phyloP scores from a whole-genome alignment of 495 filamentous ascomycete species.

The Daldinia grandis region DNA sequence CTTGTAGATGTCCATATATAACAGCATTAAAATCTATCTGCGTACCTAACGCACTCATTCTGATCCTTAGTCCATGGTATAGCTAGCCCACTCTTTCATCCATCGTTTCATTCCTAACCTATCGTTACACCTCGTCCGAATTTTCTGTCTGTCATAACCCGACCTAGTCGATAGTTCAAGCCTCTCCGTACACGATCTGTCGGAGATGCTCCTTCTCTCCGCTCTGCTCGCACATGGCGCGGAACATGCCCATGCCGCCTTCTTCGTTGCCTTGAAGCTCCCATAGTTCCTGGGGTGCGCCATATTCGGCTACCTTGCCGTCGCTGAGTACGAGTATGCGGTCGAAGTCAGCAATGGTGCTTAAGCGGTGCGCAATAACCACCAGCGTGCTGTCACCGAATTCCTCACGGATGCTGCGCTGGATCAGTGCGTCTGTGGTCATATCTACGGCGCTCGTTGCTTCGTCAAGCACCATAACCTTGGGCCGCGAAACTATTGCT shows the following conservation, averaged over 20 bases:
- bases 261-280: slow-evolving; percentile 57
- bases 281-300: slow-evolving; percentile 73
- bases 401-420: slow-evolving; percentile 81
- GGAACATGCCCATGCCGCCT: slow-evolving; percentile 67
- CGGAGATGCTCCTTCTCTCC: slow-evolving; percentile 72
- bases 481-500: slow-evolving; percentile 80
- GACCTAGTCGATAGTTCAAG: slow-evolving; percentile 8
- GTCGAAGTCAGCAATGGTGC: slow-evolving; percentile 88
- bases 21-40: background rate
- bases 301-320: slow-evolving; percentile 77
- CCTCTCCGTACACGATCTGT: slow-evolving; percentile 59
- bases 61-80: background rate
- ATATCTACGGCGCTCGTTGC: slow-evolving; percentile 90
- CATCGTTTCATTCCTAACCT: background rate
- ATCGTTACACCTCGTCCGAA: background rate
- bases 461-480: slow-evolving; percentile 90
- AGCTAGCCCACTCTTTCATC: background rate
- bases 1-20: background rate
- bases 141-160: background rate
- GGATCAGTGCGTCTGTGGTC: slow-evolving; percentile 83
- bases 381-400: slow-evolving; percentile 79
- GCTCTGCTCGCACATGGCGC: slow-evolving; percentile 77
- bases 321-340: slow-evolving; percentile 82
- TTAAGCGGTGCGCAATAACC: slow-evolving; percentile 89
- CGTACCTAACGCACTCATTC: background rate